phyloP scores from a whole-genome alignment of 2,329 filamentous ascomycete species.

The Scytalidium sp. region DNA sequence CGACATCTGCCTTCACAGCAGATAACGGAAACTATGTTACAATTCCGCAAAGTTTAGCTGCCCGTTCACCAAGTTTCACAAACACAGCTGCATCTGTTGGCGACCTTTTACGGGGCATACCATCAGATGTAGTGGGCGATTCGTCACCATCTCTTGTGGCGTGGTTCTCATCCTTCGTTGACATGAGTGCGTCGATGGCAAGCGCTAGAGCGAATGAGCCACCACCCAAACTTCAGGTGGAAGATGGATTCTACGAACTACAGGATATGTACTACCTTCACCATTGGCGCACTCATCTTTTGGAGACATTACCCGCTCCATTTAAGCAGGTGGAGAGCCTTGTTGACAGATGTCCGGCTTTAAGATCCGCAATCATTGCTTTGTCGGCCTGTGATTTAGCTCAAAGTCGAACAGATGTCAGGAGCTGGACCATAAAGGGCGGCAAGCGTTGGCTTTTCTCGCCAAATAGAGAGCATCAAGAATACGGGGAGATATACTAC shows the following conservation, averaged over 20 bases:
- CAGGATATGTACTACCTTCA: background rate
- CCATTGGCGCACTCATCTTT: background rate
- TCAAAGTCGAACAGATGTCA: background rate
- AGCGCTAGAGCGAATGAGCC: background rate
- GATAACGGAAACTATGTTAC: background rate
- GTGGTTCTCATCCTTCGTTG: constrained; percentile 4
- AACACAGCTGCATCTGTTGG: background rate
- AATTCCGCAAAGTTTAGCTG: background rate
- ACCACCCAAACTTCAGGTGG: background rate
- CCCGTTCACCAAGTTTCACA: background rate
- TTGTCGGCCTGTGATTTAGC: constrained; percentile 2
- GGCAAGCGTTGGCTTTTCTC: background rate
- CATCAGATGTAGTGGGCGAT: background rate
- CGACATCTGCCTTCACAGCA: background rate
- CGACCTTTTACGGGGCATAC: background rate
- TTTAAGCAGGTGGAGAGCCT: background rate
- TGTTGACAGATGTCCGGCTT: background rate
- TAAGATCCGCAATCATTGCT: background rate
- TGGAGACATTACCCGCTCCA: background rate
- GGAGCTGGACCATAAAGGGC: background rate
- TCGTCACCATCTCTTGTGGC: background rate
- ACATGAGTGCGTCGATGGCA: background rate
- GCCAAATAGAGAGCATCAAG: background rate
- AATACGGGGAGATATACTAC: background rate
- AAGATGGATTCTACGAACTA: background rate